Base-by-base conservation (phyloP, 306 rosid genomes). In the Prinsepia uniflora region DNA sequence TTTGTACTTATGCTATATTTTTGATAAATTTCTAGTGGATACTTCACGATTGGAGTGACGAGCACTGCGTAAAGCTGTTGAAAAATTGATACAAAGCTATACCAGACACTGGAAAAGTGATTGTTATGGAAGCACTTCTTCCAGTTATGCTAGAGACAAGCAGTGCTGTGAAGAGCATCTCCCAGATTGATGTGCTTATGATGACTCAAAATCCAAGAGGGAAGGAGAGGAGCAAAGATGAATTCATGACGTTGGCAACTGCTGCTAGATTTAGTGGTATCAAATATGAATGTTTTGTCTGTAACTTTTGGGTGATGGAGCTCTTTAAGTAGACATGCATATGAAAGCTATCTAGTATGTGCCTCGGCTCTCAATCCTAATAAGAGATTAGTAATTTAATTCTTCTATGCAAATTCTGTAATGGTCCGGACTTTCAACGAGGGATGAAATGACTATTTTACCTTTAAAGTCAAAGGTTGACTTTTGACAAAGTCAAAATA, bases 41-140 rank as follows among this genome's bases (percentile, higher is more conserved):
- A 30, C 36, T 30, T 30, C 36, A 30, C 3, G 4, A 30, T 30
- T 30, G 89, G 19, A 80, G 11, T 57, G 57, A 73, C 36, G 36
- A 30, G 36, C 4, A 70, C 6, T 85, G 86, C 48, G 5, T 74
- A 46, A 74, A 79, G 75, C 44, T 79, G 10, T 55, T 79, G 83
- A 84, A 82, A 71, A 90, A 83, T 10, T 86, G 93, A 72, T 81
- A 72, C 53, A 45, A 18, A 4, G 85, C 87, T 1, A 72, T 78
- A 24, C 84, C 89, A 6, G 67, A 81, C 4, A 73, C 81, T 18
- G 96, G 93, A n/a, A 87, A 77, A 70, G 83, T 86, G 17, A 81
- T 87, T 11, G 73, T 82, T 44, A 36, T 81, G 62, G 96, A 86
- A 8, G 58, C 68, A 5, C 53, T 87, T 52, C 57, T 82, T 74